Percentiles rank a stretch among this genome's conserved stretches.
Conservation (phyloP, 768 basidiomycete genomes). For the Suillus weaverae region DNA sequence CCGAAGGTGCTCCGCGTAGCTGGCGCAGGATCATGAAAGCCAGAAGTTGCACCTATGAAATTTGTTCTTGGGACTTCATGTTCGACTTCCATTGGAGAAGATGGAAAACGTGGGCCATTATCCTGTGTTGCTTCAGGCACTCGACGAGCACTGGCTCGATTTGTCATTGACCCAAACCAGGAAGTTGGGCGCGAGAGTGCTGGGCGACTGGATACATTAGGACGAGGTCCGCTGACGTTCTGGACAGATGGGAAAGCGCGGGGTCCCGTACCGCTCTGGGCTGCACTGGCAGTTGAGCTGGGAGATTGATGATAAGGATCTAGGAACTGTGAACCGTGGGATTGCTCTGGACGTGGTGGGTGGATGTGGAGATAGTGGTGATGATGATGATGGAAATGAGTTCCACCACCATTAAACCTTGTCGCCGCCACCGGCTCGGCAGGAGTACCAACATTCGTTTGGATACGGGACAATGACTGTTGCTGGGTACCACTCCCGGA, state of each 20-base stretch:
- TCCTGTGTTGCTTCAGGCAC: neutral
- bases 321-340: neutral
- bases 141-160: neutral
- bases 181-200: conserved; percentile 3
- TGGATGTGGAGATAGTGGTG: conserved; percentile 4
- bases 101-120: neutral
- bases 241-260: neutral
- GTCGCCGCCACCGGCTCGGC: neutral
- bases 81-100: conserved; percentile 3
- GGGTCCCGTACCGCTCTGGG: neutral
- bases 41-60: neutral
- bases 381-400: conserved; percentile 4
- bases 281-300: neutral
- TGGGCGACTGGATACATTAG: neutral
- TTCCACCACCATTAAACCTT: neutral
- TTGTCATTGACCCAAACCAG: conserved; percentile 6
- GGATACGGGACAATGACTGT: neutral
- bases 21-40: neutral
- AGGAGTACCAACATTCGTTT: neutral
- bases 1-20: neutral
- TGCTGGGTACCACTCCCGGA: neutral
- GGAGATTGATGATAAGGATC: neutral
- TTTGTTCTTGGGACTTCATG: neutral
- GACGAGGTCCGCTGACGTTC: conserved; percentile 1
- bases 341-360: conserved; percentile 3